Base-by-base conservation (phyloP, 441 rosid species). In the Populus hybrid region DNA sequence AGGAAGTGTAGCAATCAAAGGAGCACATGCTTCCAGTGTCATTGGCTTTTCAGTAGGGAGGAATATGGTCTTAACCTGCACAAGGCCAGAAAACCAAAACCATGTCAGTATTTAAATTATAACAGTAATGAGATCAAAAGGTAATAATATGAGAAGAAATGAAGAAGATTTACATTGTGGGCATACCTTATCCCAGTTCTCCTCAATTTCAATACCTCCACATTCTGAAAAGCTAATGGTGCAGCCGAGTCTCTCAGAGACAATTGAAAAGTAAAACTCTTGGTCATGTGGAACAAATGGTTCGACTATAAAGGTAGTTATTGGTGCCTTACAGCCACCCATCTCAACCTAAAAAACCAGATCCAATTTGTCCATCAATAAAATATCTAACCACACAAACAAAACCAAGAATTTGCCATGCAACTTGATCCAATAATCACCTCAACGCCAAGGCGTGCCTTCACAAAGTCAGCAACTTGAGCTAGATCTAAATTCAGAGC, bases 141-240 rank as follows among this genome's bases (percentile, higher is more conserved):
- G 38, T 66, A 71, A 28, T 53, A 19, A 83, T 57, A 53, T 66
- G 65, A 38, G 38, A 28, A 36, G 30, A 46, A 53, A 14, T 32
- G 36, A 24, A 67, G 70, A 71, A 6, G 64, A 67, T n/a, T 28
- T 23, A 11, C 24, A n/a, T 5, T 21, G 42, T 19, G 46, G 26
- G n/a, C 38, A 74, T 80, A 85, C 97, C 88, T 93, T 93, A 84
- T 90, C 95, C 98, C 95, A 93, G 75, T 93, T 93, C 84, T 91
- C 98, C 89, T 93, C 98, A 67, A 93, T 91, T 67, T 93, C 98
- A 83, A 91, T 91, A 10, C 98, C 98, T 1, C 97, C 97, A 75
- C 95, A 94, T 82, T 91, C 95, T 21, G 97, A 94, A 82, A 92
- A 94, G 84, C 93, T 91, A 75, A 94, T 79, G 78, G 90, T 88